Base-by-base conservation (phyloP, 2,329 filamentous ascomycete genomes). In the Penicillium sp. region DNA sequence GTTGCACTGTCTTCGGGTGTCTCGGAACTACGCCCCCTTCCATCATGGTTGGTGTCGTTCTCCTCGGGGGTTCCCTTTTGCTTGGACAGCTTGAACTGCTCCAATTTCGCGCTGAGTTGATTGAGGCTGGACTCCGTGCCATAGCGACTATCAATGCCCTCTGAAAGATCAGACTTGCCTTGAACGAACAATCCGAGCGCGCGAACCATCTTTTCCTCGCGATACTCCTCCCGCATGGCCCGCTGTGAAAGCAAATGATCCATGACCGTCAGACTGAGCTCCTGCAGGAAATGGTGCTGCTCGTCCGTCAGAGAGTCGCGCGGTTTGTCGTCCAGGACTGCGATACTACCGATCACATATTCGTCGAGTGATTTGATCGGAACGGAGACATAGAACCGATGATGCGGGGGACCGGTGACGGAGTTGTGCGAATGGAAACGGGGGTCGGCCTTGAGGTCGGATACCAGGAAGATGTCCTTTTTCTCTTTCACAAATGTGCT, bases 161-260 rank as follows among this genome's bases (percentile, higher is more conserved):
- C 53, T 11, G 34, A 47, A 1, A 59, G 50, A 24, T 54, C 49
- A 4, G 55, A 55, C 27, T 58, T 56, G 2, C 57, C 57, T 11
- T 51, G 52, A 7, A 59, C 51, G 4, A 59, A 59, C n/a, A 58
- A 18, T 1, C 55, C 57, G 4, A 59, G 38, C 4, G 51, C 57
- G 1, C 52, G 45, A 4, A 59, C 54, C 57, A 59, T 59, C 34
- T 54, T 56, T 36, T 56, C 52, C 9, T 58, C 57, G 4, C 55
- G 55, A 9, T 52, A 48, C 26, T 59, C 54, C 35, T 59, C 55
- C 1, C 55, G 50, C 53, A 56, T 58, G 2, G 52, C 51, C 9
- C 53, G 47, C 34, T 54, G 57, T 1, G 51, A 52, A 5, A 56
- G 43, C 26, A 59, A 44, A 25, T 59, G 48, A 9, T 58, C 57